Evolutionary conservation across 805 yeast species (phyloP), one percentile per base, ranked within the genome.

Genomic region (Blastobotrys muscicola): DNA sequence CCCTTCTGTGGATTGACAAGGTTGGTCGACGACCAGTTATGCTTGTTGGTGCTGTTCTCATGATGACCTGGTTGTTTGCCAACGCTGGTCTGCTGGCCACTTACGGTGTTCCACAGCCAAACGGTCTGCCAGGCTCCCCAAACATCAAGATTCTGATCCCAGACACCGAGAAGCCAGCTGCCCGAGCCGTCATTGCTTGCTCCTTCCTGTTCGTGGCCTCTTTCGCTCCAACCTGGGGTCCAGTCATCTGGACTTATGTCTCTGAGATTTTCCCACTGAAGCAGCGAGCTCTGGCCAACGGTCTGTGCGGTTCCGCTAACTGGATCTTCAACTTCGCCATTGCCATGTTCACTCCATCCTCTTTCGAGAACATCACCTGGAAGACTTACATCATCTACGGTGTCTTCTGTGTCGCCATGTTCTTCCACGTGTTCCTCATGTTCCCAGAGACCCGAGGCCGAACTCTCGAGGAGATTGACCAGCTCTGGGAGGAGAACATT

Each of bases 201-300:
- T 60, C 69, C 6, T 74, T 76, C 59, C 50, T 72, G 48, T 84
- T 80, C 58, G 78, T 84, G 52, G 77, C 80, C 43, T 78, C 79
- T 60, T 85, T 82, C 64, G 94, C 94, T 8, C 72, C 85, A 2
- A 74, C 90, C 16, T 85, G 92, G 92, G 94, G 94, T 57, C 92
- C 45, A 4, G 65, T 57, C 32, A 51, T 52, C 46, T 55, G 59
- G 58, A 50, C 77, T 48, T 74, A 72, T 44, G 77, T 76, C n/a
- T 77, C 83, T 4, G 84, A 54, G 44, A 54, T 54, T 41, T 54
- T 72, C 41, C 74, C 83, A 1, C 64, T 75, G 36, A 61, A 61
- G 41, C 66, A 69, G 43, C 68, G 85, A 59, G 75, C 80, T 35
- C 65, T 75, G 33, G 69, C 78, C 35, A 64, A 71, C 49, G 76